A percentile compares a stretch with the other conserved stretches of the same genome.
Evolutionary conservation across 208 protist species (phyloP).

Genomic region (Balamuthia mandrillaris): DNA sequence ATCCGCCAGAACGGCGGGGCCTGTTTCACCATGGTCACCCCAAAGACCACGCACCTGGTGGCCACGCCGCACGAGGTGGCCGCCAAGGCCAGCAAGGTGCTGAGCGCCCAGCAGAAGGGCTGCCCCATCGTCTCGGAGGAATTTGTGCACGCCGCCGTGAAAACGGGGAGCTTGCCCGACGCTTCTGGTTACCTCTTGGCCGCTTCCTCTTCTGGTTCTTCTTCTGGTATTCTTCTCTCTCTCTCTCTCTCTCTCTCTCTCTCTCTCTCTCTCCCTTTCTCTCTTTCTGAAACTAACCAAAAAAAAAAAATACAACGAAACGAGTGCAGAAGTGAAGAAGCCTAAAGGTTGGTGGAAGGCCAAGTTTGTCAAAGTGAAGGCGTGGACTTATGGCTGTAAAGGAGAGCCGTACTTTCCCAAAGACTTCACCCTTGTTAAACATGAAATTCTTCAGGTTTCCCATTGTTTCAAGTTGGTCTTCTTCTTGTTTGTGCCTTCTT

Average conservation of each 20-base stretch:
- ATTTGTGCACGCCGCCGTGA: neutral
- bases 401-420: neutral
- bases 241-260: too few species aligned
- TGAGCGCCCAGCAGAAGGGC: neutral
- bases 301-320: neutral
- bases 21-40: neutral
- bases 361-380: slow-evolving; percentile 23
- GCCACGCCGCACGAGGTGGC: neutral
- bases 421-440: neutral
- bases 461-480: too few species aligned
- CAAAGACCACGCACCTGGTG: neutral
- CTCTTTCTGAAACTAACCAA: neutral
- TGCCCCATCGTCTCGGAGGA: neutral
- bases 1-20: neutral
- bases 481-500: neutral
- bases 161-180: neutral
- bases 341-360: slow-evolving; percentile 19
- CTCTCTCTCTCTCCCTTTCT: neutral
- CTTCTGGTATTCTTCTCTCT: neutral
- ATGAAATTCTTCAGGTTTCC: neutral
- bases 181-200: neutral
- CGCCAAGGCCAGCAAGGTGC: neutral
- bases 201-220: neutral
- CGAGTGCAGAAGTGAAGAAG: neutral
- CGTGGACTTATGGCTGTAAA: neutral